A percentile compares a stretch with the other conserved stretches of the same genome.
phyloP scores from a whole-genome alignment of 116 monocot genomes.

The Zostera marina region DNA sequence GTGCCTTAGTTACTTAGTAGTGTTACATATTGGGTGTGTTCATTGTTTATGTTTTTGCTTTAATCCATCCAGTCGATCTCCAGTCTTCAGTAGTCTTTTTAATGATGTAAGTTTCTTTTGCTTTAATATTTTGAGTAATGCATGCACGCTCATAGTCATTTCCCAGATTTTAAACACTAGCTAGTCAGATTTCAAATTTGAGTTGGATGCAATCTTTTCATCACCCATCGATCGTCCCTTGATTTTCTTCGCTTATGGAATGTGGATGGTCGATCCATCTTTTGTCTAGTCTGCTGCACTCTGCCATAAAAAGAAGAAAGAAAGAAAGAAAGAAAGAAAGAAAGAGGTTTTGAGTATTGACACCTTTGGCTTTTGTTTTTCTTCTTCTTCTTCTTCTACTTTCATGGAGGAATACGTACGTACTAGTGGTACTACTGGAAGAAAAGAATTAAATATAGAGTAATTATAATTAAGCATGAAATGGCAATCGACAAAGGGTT shows the following conservation, averaged over 20 bases:
- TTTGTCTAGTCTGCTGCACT: neutral
- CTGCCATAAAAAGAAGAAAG: slow-evolving; percentile 8
- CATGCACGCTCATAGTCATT: slow-evolving; percentile 9
- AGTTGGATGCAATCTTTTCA: too few relatives aligned
- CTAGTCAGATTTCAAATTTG: too few relatives aligned
- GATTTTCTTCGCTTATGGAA: slow-evolving; percentile 7
- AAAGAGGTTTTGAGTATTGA: too few relatives aligned
- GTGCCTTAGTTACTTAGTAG: too few relatives aligned
- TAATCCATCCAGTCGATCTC: slow-evolving; percentile 7
- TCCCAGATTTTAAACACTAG: slow-evolving; percentile 2
- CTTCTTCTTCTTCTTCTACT: slow-evolving; percentile 10
- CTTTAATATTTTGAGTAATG: slow-evolving; percentile 5
- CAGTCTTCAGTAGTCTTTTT: too few relatives aligned
- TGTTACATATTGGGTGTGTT: too few relatives aligned
- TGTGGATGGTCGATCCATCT: neutral
- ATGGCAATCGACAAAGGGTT: too few relatives aligned
- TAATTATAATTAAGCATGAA: too few relatives aligned
- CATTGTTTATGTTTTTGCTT: slow-evolving; percentile 2
- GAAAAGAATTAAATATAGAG: too few relatives aligned
- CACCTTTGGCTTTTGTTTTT: slow-evolving; percentile 18
- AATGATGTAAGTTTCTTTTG: slow-evolving; percentile 9
- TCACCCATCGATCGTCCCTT: neutral
- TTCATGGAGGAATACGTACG: too few relatives aligned
- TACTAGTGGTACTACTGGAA: too few relatives aligned
- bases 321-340: slow-evolving; percentile 6